phyloP scores from a whole-genome alignment of 306 rosid genomes.

The Malus sylvestris region DNA sequence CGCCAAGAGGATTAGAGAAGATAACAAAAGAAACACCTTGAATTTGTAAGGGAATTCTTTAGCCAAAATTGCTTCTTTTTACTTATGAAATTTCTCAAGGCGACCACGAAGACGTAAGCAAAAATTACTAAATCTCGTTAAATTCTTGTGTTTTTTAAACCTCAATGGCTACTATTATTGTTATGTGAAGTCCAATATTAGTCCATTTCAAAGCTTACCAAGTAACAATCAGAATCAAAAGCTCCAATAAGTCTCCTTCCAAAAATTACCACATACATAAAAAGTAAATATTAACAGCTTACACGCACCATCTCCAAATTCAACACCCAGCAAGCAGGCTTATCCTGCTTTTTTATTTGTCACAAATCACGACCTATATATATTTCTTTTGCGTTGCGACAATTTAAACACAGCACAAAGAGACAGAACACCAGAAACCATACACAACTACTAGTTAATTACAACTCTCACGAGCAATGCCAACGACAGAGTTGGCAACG shows the following conservation, averaged over 20 bases:
- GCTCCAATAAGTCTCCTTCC: neutral
- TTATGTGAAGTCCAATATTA: neutral
- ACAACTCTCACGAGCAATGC: slow-evolving; percentile 85
- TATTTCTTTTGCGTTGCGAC: neutral
- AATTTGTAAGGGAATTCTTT: neutral
- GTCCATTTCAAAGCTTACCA: neutral
- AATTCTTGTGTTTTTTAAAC: neutral
- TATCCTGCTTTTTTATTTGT: neutral
- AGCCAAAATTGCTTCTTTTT: neutral
- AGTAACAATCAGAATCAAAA: neutral
- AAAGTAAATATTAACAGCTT: neutral
- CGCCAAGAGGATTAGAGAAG: neutral
- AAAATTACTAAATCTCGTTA: neutral
- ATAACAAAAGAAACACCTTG: neutral
- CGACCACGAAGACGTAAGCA: neutral
- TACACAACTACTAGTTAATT: slow-evolving; percentile 28
- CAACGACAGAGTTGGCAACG: slow-evolving; percentile 57
- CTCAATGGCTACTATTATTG: neutral
- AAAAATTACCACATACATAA: neutral
- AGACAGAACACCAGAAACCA: neutral
- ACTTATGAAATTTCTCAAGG: neutral
- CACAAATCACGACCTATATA: neutral
- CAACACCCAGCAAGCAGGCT: neutral
- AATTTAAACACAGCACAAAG: neutral
- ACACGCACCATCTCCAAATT: neutral